A percentile compares a stretch with the other conserved stretches of the same genome.
Conservation (phyloP, 1,284 basidiomycete species). For the Boletus coffeatus region DNA sequence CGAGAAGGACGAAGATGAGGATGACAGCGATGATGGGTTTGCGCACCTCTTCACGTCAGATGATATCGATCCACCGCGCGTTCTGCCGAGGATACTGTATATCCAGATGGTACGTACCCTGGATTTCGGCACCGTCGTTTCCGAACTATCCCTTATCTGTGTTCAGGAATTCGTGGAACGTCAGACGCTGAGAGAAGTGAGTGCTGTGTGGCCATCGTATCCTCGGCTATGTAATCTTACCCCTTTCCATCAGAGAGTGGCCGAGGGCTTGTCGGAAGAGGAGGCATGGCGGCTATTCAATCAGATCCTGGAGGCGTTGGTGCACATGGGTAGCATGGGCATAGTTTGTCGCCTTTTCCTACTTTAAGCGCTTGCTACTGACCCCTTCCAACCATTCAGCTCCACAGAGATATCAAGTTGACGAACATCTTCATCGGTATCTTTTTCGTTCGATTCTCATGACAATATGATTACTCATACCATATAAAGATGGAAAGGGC, state of each 20-base stretch:
- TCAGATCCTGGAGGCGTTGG: slow-evolving; percentile 90
- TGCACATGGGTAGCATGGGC: slow-evolving; percentile 84
- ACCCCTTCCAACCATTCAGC: slow-evolving; percentile 30
- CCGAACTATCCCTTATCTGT: not conserved
- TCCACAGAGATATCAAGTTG: slow-evolving; percentile 91
- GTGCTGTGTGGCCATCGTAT: slow-evolving; percentile 8
- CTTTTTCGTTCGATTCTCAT: slow-evolving; percentile 12
- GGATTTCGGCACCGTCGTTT: not conserved
- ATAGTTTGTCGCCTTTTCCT: slow-evolving; percentile 45
- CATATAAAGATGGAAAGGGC: slow-evolving; percentile 66
- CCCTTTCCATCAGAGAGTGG: slow-evolving; percentile 52
- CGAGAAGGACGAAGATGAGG: slow-evolving; percentile 37
- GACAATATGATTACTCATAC: not conserved
- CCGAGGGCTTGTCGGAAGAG: slow-evolving; percentile 75
- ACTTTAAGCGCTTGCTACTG: not conserved
- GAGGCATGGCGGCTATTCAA: slow-evolving; percentile 89
- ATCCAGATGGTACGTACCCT: slow-evolving; percentile 75
- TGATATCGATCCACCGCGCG: slow-evolving; percentile 32
- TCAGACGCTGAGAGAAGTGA: slow-evolving; percentile 76
- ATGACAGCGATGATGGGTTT: slow-evolving; percentile 36
- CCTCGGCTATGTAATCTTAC: not conserved
- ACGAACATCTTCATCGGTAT: slow-evolving; percentile 89
- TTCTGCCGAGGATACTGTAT: slow-evolving; percentile 64
- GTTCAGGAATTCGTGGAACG: slow-evolving; percentile 80
- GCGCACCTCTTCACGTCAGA: slow-evolving; percentile 33